phyloP scores from a whole-genome alignment of 169 alveolate species.

The Perkinsus marinus region DNA sequence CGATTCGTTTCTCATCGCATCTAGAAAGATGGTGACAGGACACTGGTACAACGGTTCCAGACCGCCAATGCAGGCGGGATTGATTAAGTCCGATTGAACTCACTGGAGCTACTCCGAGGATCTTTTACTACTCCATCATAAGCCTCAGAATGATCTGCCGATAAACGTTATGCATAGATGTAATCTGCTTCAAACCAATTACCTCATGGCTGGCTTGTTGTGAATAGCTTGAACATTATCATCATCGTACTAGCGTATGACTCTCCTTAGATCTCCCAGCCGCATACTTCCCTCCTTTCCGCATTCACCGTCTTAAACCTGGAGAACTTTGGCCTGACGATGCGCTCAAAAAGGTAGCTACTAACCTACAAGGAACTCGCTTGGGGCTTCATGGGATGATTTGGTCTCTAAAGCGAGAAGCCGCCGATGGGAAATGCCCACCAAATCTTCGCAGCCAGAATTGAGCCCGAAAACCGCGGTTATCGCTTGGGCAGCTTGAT shows the following conservation, averaged over 20 bases:
- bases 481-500: too few species aligned
- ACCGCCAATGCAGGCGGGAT: not conserved
- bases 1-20: too few species aligned
- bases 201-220: not conserved
- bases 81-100: not conserved
- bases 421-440: too few species aligned
- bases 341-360: not conserved
- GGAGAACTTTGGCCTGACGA: not conserved
- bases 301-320: not conserved
- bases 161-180: not conserved
- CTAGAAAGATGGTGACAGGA: not conserved
- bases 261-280: not conserved
- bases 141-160: not conserved
- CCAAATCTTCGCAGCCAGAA: too few species aligned
- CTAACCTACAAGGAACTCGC: not conserved
- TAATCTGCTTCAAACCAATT: not conserved
- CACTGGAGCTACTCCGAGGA: not conserved
- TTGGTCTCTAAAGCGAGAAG: too few species aligned
- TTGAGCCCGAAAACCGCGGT: too few species aligned
- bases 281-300: not conserved
- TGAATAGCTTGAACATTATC: not conserved
- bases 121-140: not conserved
- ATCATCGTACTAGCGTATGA: not conserved
- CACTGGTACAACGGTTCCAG: not conserved
- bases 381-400: too few species aligned